Evolutionary conservation across 345 rosid species (phyloP).

Genomic region (Pistacia vera): DNA sequence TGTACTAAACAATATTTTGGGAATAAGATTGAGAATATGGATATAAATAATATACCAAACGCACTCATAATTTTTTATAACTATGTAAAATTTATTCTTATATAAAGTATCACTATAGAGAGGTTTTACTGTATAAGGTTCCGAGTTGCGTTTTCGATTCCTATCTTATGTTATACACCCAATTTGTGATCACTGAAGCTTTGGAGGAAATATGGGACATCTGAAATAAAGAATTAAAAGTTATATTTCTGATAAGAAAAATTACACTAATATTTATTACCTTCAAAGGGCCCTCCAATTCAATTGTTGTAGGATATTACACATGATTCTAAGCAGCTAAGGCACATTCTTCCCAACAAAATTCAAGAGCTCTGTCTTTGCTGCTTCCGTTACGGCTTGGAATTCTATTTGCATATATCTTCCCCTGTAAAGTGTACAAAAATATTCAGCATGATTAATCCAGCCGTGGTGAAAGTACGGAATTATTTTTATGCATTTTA

Average conservation of each 20-base stretch:
- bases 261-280: not conserved
- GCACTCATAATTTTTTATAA: no score
- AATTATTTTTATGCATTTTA: not conserved
- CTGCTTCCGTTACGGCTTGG: conserved; percentile 77
- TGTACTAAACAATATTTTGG: no score
- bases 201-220: not conserved
- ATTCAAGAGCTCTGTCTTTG: conserved; percentile 68
- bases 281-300: not conserved
- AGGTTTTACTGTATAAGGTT: no score
- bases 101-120: no score
- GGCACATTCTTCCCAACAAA: conserved; percentile 43
- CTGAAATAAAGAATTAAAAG: not conserved
- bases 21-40: no score
- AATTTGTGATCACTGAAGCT: not conserved
- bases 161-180: no score
- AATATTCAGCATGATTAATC: not conserved
- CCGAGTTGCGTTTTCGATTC: no score
- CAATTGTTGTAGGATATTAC: not conserved
- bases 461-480: not conserved
- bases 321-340: conserved; percentile 20
- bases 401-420: conserved; percentile 72
- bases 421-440: conserved; percentile 56
- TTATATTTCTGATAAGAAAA: no score
- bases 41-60: no score
- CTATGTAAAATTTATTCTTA: no score